A percentile compares a stretch with the other conserved stretches of the same genome.
These are phyloP conservation scores for Candida stauntonica DNA, from an alignment of 805 yeast genomes.

Conservation along the genomic window DNA sequence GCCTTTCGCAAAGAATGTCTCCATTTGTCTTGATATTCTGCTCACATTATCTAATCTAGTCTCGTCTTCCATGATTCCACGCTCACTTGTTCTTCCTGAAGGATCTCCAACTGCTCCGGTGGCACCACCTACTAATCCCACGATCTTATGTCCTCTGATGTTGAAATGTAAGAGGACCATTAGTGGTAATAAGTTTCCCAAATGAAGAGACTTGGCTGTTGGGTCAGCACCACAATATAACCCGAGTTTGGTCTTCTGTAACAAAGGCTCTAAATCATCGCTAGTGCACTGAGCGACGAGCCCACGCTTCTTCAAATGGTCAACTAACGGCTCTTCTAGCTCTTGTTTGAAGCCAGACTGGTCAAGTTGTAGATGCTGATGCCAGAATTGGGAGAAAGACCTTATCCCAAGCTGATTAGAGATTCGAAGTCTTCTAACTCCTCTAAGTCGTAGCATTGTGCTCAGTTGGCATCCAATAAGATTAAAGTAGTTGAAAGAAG, in stretches of 20 bases:
- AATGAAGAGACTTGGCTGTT: conserved; percentile 80
- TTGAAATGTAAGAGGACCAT: conserved; percentile 81
- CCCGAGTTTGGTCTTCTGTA: conserved; percentile 39
- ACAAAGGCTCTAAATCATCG: conserved; percentile 27
- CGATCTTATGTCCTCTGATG: conserved; percentile 79
- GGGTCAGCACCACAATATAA: conserved; percentile 97
- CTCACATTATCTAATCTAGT: conserved; percentile 53
- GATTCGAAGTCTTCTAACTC: too few species aligned
- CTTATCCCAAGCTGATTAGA: too few species aligned
- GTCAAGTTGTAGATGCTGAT: conserved; percentile 19
- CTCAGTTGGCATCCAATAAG: too few species aligned
- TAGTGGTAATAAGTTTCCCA: conserved; percentile 87
- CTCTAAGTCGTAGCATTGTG: too few species aligned
- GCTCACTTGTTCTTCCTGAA: conserved; percentile 80
- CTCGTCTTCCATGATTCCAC: conserved; percentile 51
- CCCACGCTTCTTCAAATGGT: conserved; percentile 42
- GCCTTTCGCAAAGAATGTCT: conserved; percentile 57
- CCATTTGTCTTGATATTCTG: conserved; percentile 59
- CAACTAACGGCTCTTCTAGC: conserved; percentile 34
- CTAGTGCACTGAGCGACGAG: conserved; percentile 40
- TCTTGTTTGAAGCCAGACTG: conserved; percentile 26
- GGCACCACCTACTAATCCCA: conserved; percentile 88
- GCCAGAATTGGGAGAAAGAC: conserved; percentile 11
- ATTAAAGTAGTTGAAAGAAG: too few species aligned
- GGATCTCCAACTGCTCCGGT: conserved; percentile 98